phyloP scores from a whole-genome alignment of 176 grass and related monocot genomes.

The Carex kokanica region DNA sequence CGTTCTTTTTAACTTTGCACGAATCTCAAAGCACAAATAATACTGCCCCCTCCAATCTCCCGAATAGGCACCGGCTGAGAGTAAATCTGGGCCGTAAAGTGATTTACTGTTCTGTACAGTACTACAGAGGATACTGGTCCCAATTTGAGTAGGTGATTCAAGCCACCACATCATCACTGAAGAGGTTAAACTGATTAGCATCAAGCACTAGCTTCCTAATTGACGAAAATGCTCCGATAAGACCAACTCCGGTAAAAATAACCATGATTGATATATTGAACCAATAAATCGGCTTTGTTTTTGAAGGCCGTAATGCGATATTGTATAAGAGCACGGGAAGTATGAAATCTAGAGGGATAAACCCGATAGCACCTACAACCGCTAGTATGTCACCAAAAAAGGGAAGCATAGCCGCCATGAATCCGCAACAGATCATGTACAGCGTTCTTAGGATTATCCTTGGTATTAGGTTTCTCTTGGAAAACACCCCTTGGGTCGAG shows the following conservation, averaged over 20 bases:
- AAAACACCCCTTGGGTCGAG: conserved; percentile 31
- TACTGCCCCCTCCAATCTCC: too few relatives aligned
- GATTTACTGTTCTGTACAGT: too few relatives aligned
- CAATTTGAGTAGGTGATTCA: conserved; percentile 18
- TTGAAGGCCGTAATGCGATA: conserved; percentile 49
- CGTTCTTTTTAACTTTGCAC: too few relatives aligned
- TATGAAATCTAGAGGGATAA: conserved; percentile 55
- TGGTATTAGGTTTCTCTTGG: conserved; percentile 43
- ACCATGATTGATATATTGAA: conserved; percentile 67
- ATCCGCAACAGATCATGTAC: conserved; percentile 40
- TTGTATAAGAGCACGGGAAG: conserved; percentile 66
- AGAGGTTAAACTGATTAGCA: conserved; percentile 73
- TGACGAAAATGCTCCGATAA: conserved; percentile 68
- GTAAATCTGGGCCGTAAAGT: too few relatives aligned
- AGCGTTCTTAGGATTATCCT: conserved; percentile 41
- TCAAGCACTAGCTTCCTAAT: conserved; percentile 74
- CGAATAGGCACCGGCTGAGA: too few relatives aligned
- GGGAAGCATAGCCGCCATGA: conserved; percentile 56
- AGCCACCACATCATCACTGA: conserved; percentile 74
- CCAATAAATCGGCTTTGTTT: conserved; percentile 37
- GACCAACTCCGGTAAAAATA: conserved; percentile 61
- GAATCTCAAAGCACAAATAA: too few relatives aligned
- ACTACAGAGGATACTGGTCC: too few relatives aligned
- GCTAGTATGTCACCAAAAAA: conserved; percentile 50
- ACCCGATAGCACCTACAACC: conserved; percentile 46